Evolutionary conservation across 208 protist species (phyloP), one percentile per base, ranked within the genome.

Genomic region (Crithidia sp.): DNA sequence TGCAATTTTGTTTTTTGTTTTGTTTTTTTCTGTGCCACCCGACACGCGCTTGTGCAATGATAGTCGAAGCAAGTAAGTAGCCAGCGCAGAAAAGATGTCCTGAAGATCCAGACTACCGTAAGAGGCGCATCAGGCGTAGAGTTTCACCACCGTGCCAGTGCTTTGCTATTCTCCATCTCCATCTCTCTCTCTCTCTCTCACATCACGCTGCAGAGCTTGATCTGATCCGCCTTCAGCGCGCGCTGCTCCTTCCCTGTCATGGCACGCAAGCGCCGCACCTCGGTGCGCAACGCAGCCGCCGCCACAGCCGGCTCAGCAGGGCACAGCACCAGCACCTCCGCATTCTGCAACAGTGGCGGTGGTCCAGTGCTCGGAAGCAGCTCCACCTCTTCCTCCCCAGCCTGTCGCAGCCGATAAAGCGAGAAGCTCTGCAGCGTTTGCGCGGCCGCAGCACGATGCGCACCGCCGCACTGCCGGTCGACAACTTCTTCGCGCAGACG

Each of bases 171-270:
- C 28, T 28, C 28, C 28, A 28, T 28, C 28, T 28, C 28, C n/a
- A n/a, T n/a, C n/a, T n/a, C n/a, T n/a, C n/a, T n/a, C 28, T 28
- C 28, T 28, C 28, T 28, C 28, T 28, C 7, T 60, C 49, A 93
- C 90, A 93, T 92, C 5, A 91, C 56, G 12, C 37, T 41, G 65
- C 90, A 93, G 76, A 84, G 81, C 70, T 87, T 88, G 79, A 90
- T 80, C 76, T 83, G 83, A 39, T 82, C 84, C 45, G 81, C 61
- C 47, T 69, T 69, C 54, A 92, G 73, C 28, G 76, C 87, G 10
- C 76, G 45, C 65, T 76, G 69, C 37, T 83, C 80, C 61, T 83
- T 91, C n/a, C 89, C 89, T 10, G 83, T 87, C 49, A 88, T 41
- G 39, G 13, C 43, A 5, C 65, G 63, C 36, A 94, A 50, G 7